Base-by-base conservation (phyloP, 352 stramenopile species). In the Phytophthora megakarya region DNA sequence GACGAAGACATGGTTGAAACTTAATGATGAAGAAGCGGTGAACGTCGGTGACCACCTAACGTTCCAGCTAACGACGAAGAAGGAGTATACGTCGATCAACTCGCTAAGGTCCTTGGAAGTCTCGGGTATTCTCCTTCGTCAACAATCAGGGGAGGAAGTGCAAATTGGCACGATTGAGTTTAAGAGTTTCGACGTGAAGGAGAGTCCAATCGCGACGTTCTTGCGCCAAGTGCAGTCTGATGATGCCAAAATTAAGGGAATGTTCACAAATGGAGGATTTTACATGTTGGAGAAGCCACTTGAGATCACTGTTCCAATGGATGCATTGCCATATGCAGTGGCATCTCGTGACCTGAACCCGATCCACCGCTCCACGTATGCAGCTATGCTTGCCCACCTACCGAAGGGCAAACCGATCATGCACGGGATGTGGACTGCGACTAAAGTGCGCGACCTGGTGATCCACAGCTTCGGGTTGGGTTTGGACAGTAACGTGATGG, bases 391-490 rank as follows among this genome's bases (percentile, higher is more conserved):
- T 7, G 87, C 82, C 8, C 76, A 85, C 38, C 73, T 96, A 42
- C 87, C 89, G 15, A 66, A 80, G 13, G 81, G 80, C 18, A 80
- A 83, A 60, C 82, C 89, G 8, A 94, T 96, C 64, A 94, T 95
- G 82, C 87, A 96, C 57, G 89, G 89, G 21, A 75, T 96, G 80
- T 96, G 89, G 89, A 93, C 81, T 18, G 86, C 84, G 3, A 90
- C 78, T 16, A 95, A 94, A 60, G 84, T 92, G 11, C 87, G 86
- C 16, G 71, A 80, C 18, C 53, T 93, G 45, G 65, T 90, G 12
- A 77, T 86, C 11, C 60, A 80, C 33, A 65, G 73, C 23, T 86
- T 93, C 39, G 77, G 75, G 10, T 42, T 52, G 9, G 68, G 70
- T 1, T 44, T 90, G 10, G 86, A 93, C 66, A 82, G 75, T 45